Evolutionary conservation across 2,329 filamentous ascomycete genomes (phyloP), one percentile per base, ranked within the genome.

Genomic region (Microcyclospora pomicola): DNA sequence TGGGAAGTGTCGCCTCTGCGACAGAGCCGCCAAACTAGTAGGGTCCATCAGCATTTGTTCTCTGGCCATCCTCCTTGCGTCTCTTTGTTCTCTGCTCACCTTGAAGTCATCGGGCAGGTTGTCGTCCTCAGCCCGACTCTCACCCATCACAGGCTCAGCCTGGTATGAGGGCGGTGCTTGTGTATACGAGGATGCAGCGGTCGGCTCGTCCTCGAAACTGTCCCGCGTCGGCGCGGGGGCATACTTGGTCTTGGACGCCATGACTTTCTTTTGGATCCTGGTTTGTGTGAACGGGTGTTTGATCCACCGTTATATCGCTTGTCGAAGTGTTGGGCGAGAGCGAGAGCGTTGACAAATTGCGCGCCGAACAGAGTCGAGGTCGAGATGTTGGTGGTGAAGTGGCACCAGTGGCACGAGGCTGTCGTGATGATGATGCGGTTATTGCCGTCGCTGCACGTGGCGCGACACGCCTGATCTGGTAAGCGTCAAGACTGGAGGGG

Each of bases 31-130:
- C 91, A 57, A 93, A 96, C 82, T 85, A 55, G 42, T 38, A 24
- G 4, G 33, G 24, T 36, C 40, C 48, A 37, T 31, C 16, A 15
- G 6, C 6, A 15, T 3, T 24, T 34, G 9, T 13, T 31, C 5
- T 13, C n/a, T 32, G 5, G 9, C 11, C 19, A n/a, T 35, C 19
- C 27, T 31, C 16, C 11, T 9, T 4, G 15, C 31, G 9, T 19
- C 46, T n/a, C 35, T 35, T 2, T 3, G 11, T 19, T 2, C 9
- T 27, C 14, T 9, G 11, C 38, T 12, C 33, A 83, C 80, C 73
- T 95, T 96, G 76, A 96, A 96, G 63, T 96, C 88, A 66, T 96
- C 88, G 1, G 88, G 88, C 33, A 96, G 59, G 55, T 95, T 92
- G 64, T 95, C 88, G 56, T 87, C 77, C 61, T 87, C 87, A 58